Evolutionary conservation across 2,329 filamentous ascomycete species (phyloP), one percentile per base, ranked within the genome.

Genomic region (Fusarium sp.): DNA sequence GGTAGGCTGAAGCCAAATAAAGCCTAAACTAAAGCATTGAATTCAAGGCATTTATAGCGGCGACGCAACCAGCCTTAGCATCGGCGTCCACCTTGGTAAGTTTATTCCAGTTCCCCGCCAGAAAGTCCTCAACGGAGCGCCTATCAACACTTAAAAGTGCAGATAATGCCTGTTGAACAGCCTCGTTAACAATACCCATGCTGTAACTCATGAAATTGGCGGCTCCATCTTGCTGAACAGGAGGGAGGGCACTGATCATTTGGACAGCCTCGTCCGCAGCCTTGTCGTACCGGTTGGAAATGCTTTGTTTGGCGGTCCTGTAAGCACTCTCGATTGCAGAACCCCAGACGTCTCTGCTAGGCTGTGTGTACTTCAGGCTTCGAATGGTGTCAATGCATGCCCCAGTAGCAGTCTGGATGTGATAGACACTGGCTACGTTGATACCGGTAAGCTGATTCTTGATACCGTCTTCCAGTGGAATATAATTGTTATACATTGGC

Each of bases 321-420:
- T 4, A 10, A 7, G 24, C 44, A 14, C 0, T 18, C 0, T 0
- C 4, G 8, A 28, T 28, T 0, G 13, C 4, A 22, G 5, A 0
- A 6, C 4, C 4, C 44, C 44, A 28, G 24, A 14, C 4, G 12
- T 28, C 12, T 20, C 0, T 20, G 17, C 11, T 6, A 4, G 44
- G 18, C 3, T 28, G 8, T 6, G 18, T 20, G 3, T 3, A 0
- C 17, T 22, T 47, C 12, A 47, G 0, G 24, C 18, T 1, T 22
- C 0, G 44, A 7, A 47, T 47, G 8, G 24, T 20, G 1, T 47
- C 24, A 2, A 22, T 47, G 44, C 18, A 28, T 28, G 18, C 26
- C 8, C 18, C 12, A 5, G 8, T 14, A 28, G 24, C 44, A 47
- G 44, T 47, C 8, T 28, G 5, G 1, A 20, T 7, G 3, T 26